Evolutionary conservation across 495 filamentous ascomycete species (phyloP).

Genomic region (Penicillium cosmopolitanum): DNA sequence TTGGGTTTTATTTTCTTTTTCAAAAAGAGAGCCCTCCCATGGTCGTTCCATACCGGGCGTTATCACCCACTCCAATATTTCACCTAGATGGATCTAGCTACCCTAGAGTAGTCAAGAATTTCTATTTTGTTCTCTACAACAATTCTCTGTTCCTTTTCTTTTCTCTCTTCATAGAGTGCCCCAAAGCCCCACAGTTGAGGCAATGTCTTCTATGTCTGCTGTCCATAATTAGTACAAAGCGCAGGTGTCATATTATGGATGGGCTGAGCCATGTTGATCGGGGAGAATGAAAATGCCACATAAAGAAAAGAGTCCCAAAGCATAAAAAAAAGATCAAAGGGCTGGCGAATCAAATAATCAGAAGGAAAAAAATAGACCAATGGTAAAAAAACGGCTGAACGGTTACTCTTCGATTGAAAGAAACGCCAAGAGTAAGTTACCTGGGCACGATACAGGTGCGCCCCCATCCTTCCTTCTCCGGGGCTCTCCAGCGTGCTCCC

Average conservation of each 20-base stretch:
- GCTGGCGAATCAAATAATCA: constrained; percentile 13
- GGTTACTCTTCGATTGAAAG: background rate
- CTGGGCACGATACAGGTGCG: background rate
- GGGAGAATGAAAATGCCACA: constrained; percentile 5
- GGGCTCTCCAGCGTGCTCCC: too few species aligned
- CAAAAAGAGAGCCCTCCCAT: too few species aligned
- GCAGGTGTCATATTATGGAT: background rate
- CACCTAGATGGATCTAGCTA: background rate
- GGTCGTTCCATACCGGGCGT: too few species aligned
- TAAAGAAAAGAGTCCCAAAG: constrained; percentile 1
- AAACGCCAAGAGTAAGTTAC: background rate
- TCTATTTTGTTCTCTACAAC: background rate
- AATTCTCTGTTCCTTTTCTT: constrained; percentile 3
- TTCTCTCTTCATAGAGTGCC: background rate
- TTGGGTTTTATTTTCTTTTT: background rate
- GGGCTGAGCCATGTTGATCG: background rate
- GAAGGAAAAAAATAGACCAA: constrained; percentile 4
- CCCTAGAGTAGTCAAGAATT: background rate
- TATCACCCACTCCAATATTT: background rate
- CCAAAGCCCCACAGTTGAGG: background rate
- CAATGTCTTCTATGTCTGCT: background rate
- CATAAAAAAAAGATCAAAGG: constrained; percentile 6
- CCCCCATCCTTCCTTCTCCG: background rate
- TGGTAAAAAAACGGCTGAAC: background rate
- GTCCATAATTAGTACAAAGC: constrained; percentile 8